phyloP scores from a whole-genome alignment of 257 asterid genomes.

The Gentiana straminea region DNA sequence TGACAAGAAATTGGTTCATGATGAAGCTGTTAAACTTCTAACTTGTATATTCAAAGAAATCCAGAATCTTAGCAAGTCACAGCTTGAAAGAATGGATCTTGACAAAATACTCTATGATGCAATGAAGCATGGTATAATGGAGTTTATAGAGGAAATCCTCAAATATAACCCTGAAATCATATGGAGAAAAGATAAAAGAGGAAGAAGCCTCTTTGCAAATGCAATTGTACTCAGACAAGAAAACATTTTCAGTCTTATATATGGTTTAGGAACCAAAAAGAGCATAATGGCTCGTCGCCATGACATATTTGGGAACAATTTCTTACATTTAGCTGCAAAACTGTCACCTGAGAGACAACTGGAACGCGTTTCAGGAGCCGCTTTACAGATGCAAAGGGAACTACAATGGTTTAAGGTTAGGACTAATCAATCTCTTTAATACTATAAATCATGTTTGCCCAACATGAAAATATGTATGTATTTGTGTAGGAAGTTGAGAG shows the following conservation, averaged over 20 bases:
- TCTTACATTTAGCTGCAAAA: conserved; percentile 27
- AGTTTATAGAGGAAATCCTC: conserved; percentile 14
- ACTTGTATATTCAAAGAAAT: conserved; percentile 19
- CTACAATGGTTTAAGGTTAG: conserved; percentile 28
- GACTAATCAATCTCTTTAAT: neutral
- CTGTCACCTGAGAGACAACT: conserved; percentile 12
- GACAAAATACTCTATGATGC: conserved; percentile 29
- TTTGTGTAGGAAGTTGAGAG: conserved; percentile 24
- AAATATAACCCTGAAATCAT: conserved; percentile 12
- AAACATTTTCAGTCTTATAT: conserved; percentile 16
- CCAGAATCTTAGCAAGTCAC: conserved; percentile 4
- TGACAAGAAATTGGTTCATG: conserved; percentile 23
- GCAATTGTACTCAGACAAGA: conserved; percentile 24
- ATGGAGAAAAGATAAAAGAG: conserved; percentile 3
- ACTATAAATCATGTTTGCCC: no score
- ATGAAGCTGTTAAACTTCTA: conserved; percentile 18
- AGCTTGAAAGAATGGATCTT: conserved; percentile 26
- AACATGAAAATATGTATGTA: no score
- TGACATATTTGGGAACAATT: conserved; percentile 14
- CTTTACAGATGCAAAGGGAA: conserved; percentile 33
- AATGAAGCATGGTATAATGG: conserved; percentile 18
- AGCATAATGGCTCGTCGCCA: conserved; percentile 7
- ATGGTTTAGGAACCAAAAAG: conserved; percentile 8
- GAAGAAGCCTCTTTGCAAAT: conserved; percentile 14
- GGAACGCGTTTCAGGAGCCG: conserved; percentile 23